Evolutionary conservation across 1,284 basidiomycete species (phyloP).

Genomic region (Singerocomus inundabilis): DNA sequence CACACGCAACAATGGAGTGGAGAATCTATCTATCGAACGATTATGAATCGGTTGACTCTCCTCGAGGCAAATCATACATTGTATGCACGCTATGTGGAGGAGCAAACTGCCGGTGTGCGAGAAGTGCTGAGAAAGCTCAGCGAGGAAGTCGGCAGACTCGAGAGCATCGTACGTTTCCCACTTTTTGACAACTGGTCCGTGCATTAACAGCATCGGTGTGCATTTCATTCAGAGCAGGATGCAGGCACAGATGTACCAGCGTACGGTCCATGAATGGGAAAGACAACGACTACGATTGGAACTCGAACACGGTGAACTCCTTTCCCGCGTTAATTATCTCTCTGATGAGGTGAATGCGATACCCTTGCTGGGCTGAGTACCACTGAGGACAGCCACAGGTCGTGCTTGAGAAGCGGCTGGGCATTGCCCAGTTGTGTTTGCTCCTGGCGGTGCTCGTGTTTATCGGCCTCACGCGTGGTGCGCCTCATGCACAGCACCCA

Average conservation of each 20-base stretch:
- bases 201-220: not conserved
- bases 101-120: slow-evolving; percentile 79
- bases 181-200: not conserved
- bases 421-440: slow-evolving; percentile 79
- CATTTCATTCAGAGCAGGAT: slow-evolving; percentile 51
- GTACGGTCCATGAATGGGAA: slow-evolving; percentile 69
- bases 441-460: slow-evolving; percentile 79
- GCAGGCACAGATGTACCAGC: slow-evolving; percentile 64
- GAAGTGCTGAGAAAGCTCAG: slow-evolving; percentile 77
- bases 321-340: slow-evolving; percentile 66
- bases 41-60: slow-evolving; percentile 87
- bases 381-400: slow-evolving; percentile 48
- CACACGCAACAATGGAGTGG: slow-evolving; percentile 40
- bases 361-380: not conserved
- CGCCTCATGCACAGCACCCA: slow-evolving; percentile 19
- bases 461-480: slow-evolving; percentile 78
- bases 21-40: slow-evolving; percentile 96
- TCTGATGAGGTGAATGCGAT: slow-evolving; percentile 62
- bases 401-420: slow-evolving; percentile 78
- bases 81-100: slow-evolving; percentile 86
- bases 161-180: slow-evolving; percentile 62
- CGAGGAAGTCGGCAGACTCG: slow-evolving; percentile 77
- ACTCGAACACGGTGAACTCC: slow-evolving; percentile 64
- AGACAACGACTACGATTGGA: slow-evolving; percentile 66
- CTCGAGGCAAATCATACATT: slow-evolving; percentile 90